Base-by-base conservation (phyloP, 2,329 filamentous ascomycete genomes). In the Zarea fungicola region DNA sequence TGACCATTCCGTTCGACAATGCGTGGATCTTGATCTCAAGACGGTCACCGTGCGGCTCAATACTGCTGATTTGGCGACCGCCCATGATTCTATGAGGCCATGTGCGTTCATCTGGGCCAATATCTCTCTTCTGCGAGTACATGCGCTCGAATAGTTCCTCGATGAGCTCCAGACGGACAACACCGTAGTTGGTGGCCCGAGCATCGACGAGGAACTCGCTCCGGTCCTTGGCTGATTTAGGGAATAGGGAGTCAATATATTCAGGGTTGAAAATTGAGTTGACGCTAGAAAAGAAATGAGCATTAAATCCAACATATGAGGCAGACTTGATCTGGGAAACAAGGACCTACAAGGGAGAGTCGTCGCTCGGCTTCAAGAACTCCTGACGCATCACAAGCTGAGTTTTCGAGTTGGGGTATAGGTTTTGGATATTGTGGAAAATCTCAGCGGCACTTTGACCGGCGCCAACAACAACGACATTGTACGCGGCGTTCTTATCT, bases 201-300 rank as follows among this genome's bases (percentile, higher is more conserved):
- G 95, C 88, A 45, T 83, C 82, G 14, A 75, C 70, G 44, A 96
- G 64, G 26, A 81, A 62, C 53, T 68, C 65, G 51, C 76, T 71
- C 42, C 91, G 85, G 53, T 83, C 74, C 37, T 75, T 72, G 1
- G 83, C 70, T 0, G 84, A 73, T 56, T 84, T 82, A 42, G 79
- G 72, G 71, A 83, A 96, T 57, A 95, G 80, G 37, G 75, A 75
- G 64, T 95, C 87, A 25, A 95, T 83, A 52, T 84, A 86, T 28
- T 85, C 83, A 1, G 92, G 92, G 70, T 97, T 90, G 75, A 97
- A 97, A 62, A 97, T 88, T 61, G 93, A 90, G 67, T 97, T 97
- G 59, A 97, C 90, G 60, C 87, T 91, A 55, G n/a, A 29, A n/a
- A 48, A 4, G n/a, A n/a, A n/a, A n/a, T 0, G 48, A 72, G 56